A percentile compares a stretch with the other conserved stretches of the same genome.
These are phyloP conservation scores for Ambrosiella cleistominuta DNA, from an alignment of 2,329 filamentous ascomycete genomes.

Conservation along the genomic window DNA sequence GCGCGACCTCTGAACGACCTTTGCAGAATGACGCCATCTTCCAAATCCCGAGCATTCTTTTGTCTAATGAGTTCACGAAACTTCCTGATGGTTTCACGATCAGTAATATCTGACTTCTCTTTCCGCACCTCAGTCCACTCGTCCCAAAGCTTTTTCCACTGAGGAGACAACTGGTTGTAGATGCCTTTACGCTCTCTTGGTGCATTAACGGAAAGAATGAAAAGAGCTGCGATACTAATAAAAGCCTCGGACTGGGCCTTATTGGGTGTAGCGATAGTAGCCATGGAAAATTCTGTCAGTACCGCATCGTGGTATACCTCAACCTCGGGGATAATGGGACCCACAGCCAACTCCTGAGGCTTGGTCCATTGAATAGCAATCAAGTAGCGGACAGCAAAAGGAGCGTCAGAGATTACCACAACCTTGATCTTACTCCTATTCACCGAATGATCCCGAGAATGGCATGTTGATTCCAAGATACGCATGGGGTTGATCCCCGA, in stretches of 20 bases:
- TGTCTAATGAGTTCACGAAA: slow-evolving; percentile 54
- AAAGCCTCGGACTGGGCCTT: slow-evolving; percentile 72
- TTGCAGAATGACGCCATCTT: slow-evolving; percentile 58
- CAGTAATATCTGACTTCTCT: slow-evolving; percentile 47
- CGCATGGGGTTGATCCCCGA: slow-evolving; percentile 58
- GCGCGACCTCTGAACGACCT: slow-evolving; percentile 54
- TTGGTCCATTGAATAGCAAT: slow-evolving; percentile 67
- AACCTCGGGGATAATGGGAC: slow-evolving; percentile 25
- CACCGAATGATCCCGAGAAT: slow-evolving; percentile 50
- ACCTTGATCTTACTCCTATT: slow-evolving; percentile 45
- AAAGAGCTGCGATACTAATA: slow-evolving; percentile 65
- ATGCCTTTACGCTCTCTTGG: slow-evolving; percentile 66
- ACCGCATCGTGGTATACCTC: slow-evolving; percentile 22
- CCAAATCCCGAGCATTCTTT: slow-evolving; percentile 49
- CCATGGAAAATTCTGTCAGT: slow-evolving; percentile 53
- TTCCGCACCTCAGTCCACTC: slow-evolving; percentile 60
- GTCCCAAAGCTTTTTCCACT: slow-evolving; percentile 73
- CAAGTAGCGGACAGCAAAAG: slow-evolving; percentile 59
- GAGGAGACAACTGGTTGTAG: slow-evolving; percentile 55
- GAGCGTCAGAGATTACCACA: slow-evolving; percentile 50
- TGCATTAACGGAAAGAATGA: slow-evolving; percentile 60
- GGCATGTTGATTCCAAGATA: slow-evolving; percentile 73
- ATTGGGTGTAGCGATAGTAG: slow-evolving; percentile 53
- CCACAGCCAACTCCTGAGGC: slow-evolving; percentile 35
- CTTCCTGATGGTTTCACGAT: slow-evolving; percentile 49